These are phyloP conservation scores for Luvunga scandens DNA, from an alignment of 345 rosid species.

Conservation along the genomic window DNA sequence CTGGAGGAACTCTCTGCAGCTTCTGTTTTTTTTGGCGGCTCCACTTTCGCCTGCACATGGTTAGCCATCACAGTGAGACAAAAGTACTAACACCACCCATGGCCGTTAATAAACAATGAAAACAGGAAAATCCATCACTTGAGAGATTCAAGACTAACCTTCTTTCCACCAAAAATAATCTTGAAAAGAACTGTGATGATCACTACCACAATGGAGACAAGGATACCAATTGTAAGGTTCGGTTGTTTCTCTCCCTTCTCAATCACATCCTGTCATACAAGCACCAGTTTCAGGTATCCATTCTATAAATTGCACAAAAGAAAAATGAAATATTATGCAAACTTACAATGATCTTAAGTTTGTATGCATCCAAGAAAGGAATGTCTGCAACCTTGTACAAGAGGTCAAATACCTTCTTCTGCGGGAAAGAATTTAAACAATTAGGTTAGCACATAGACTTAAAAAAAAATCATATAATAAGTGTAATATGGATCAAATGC, in stretches of 20 bases:
- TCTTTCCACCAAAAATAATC: constrained; percentile 66
- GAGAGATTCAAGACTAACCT: constrained; percentile 22
- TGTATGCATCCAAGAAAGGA: constrained; percentile 63
- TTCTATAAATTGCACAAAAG: not conserved
- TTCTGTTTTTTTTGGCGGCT: constrained; percentile 36
- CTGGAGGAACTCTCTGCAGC: constrained; percentile 43
- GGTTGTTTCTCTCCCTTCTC: constrained; percentile 61
- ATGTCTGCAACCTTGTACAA: constrained; percentile 73
- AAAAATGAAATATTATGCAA: not conserved
- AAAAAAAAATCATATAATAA: not conserved
- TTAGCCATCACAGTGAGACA: not conserved
- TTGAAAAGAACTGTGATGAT: constrained; percentile 24
- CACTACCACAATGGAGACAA: constrained; percentile 31
- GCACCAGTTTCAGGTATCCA: not conserved
- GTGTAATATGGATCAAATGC: not conserved
- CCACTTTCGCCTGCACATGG: constrained; percentile 34
- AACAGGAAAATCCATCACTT: not conserved
- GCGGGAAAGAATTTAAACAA: constrained; percentile 19
- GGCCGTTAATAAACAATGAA: not conserved
- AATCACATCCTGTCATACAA: constrained; percentile 47
- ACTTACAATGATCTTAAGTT: constrained; percentile 57
- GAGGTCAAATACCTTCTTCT: constrained; percentile 61
- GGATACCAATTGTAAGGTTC: constrained; percentile 40
- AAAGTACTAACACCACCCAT: not conserved
- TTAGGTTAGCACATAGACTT: not conserved